These are phyloP conservation scores for Daldinia sp. DNA, from an alignment of 2,329 filamentous ascomycete species.

Conservation along the genomic window DNA sequence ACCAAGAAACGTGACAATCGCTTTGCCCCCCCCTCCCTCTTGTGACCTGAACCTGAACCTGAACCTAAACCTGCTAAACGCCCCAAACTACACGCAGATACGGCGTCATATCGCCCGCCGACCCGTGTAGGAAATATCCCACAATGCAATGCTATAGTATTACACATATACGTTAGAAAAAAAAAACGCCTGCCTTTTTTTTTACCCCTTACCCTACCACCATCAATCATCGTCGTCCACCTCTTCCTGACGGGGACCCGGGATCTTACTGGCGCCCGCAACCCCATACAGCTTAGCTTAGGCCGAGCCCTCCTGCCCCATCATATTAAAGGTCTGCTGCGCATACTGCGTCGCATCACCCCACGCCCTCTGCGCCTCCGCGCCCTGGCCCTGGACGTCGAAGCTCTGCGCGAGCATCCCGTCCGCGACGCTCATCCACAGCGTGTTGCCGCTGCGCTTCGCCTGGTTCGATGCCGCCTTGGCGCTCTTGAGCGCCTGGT, in stretches of 20 bases:
- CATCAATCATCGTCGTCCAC: no score
- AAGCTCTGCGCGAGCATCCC: slow-evolving; percentile 82
- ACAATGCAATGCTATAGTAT: slow-evolving; percentile 42
- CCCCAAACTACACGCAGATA: slow-evolving; percentile 10
- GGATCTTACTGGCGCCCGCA: slow-evolving; percentile 24
- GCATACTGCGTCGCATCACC: slow-evolving; percentile 48
- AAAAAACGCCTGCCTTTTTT: slow-evolving; percentile 16
- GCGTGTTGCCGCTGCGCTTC: slow-evolving; percentile 74
- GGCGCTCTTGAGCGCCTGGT: slow-evolving; percentile 82
- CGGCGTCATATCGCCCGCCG: slow-evolving; percentile 13
- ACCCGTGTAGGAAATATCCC: slow-evolving; percentile 26
- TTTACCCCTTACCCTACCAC: not conserved
- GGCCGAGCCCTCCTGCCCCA: slow-evolving; percentile 31
- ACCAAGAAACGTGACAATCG: slow-evolving; percentile 31
- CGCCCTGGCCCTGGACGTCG: slow-evolving; percentile 75
- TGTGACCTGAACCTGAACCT: slow-evolving; percentile 29
- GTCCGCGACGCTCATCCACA: slow-evolving; percentile 85
- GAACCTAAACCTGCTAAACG: slow-evolving; percentile 16
- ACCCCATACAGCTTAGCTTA: slow-evolving; percentile 1
- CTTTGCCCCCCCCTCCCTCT: slow-evolving; percentile 9
- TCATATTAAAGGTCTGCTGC: slow-evolving; percentile 46
- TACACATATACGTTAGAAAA: slow-evolving; percentile 29
- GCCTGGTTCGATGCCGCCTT: slow-evolving; percentile 76
- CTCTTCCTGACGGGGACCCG: slow-evolving; percentile 12
- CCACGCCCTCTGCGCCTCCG: slow-evolving; percentile 63